A percentile compares a stretch with the other conserved stretches of the same genome.
These are phyloP conservation scores for Breynia disticha DNA, from an alignment of 441 rosid species.

Conservation along the genomic window DNA sequence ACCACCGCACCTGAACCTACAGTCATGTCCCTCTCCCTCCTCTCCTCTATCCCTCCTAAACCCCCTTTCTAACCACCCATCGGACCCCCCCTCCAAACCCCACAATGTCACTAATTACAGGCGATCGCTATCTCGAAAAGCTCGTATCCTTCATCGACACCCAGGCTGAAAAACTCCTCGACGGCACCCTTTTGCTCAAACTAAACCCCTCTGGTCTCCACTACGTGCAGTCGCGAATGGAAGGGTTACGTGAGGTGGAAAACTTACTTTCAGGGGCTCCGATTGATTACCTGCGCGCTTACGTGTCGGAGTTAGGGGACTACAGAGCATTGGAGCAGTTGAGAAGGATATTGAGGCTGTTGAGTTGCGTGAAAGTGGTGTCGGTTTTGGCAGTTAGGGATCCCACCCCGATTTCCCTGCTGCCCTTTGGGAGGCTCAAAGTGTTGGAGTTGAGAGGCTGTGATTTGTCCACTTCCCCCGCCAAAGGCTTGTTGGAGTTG, in stretches of 20 bases:
- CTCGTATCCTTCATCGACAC: constrained; percentile 66
- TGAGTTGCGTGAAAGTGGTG: constrained; percentile 72
- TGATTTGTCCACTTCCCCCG: constrained; percentile 87
- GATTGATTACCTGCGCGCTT: constrained; percentile 91
- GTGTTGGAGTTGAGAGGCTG: constrained; percentile 82
- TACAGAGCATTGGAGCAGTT: constrained; percentile 94
- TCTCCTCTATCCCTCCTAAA: constrained; percentile 30
- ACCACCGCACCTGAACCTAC: too few species aligned
- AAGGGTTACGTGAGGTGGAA: constrained; percentile 78
- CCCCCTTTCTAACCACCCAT: constrained; percentile 30
- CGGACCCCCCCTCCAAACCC: neutral
- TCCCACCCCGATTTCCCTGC: constrained; percentile 74
- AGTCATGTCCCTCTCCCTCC: constrained; percentile 4
- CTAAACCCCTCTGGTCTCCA: constrained; percentile 91
- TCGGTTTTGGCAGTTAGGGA: constrained; percentile 71
- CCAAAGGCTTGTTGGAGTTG: constrained; percentile 80
- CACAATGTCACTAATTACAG: constrained; percentile 73
- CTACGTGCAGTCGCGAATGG: constrained; percentile 86
- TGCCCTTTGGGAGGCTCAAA: constrained; percentile 72
- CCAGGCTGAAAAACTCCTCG: constrained; percentile 62
- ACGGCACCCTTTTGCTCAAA: constrained; percentile 58
- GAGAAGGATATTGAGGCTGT: constrained; percentile 67
- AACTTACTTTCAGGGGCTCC: constrained; percentile 76
- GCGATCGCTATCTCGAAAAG: constrained; percentile 85
- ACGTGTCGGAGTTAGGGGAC: constrained; percentile 88